Conservation (phyloP, 352 stramenopile species). For the Elongisporangium prolatum region DNA sequence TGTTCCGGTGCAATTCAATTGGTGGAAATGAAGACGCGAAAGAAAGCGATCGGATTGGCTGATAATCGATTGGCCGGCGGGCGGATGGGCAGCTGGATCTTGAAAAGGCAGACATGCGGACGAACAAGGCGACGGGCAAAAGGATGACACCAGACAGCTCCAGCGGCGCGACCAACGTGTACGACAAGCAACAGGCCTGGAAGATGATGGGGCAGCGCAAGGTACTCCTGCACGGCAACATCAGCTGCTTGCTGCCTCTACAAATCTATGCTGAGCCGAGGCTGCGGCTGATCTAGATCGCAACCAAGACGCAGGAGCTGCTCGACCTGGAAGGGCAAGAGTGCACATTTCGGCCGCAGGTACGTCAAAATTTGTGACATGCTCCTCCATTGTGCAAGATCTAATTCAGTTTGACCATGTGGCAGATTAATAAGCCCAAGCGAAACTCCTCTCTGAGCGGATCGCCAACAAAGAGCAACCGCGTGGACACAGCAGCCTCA, state of each 20-base stretch:
- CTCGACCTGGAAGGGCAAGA: conserved; percentile 30
- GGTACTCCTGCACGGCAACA: conserved; percentile 6
- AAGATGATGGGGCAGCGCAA: conserved; percentile 51
- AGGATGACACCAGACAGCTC: background rate
- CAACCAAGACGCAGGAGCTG: conserved; percentile 37
- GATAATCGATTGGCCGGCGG: background rate
- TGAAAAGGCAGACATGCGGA: background rate
- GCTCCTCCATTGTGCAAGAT: conserved; percentile 5
- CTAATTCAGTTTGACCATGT: background rate
- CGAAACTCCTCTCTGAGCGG: background rate
- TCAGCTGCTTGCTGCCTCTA: background rate
- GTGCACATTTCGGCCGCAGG: conserved; percentile 63
- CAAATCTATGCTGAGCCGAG: background rate
- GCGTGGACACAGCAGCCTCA: background rate
- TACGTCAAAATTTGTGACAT: conserved; percentile 3
- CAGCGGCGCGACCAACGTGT: conserved; percentile 14
- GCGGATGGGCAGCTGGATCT: background rate
- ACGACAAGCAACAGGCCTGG: conserved; percentile 66
- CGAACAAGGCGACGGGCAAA: background rate
- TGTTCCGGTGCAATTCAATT: background rate
- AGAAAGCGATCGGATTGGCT: background rate
- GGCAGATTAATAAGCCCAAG: conserved; percentile 10
- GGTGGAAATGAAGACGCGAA: background rate
- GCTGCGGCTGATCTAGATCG: conserved; percentile 15
- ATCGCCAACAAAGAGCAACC: background rate